Base-by-base conservation (phyloP, 2,329 filamentous ascomycete species). In the Fonsecaea monophora region DNA sequence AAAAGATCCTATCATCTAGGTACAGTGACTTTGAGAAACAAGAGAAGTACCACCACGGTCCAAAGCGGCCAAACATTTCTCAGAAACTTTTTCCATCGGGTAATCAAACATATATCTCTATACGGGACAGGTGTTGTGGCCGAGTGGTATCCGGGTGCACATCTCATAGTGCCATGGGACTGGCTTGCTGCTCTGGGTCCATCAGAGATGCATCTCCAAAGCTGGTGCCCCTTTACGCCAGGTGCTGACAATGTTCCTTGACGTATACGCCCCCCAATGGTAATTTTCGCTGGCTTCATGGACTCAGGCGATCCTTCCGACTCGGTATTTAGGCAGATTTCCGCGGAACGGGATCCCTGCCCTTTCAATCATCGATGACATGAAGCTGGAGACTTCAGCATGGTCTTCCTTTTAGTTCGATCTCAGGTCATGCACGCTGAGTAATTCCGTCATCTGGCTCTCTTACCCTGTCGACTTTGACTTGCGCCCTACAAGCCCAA, bases 401-500 rank as follows among this genome's bases (percentile, higher is more conserved):
- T 10, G 18, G 18, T 25, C 7, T n/a, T 25, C 15, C 5, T 45
- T 21, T 18, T 45, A 6, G 6, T 45, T 21, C 8, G 40, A 18
- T 10, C 10, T 45, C 40, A 18, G 5, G 2, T 7, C n/a, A 5
- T 25, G 21, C 45, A 10, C 4, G 45, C 1, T 12, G 18, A 25
- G 4, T 12, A 12, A 7, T 50, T 3, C 15, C 18, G 10, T 50
- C 18, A 50, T 10, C 18, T 50, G 18, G n/a, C 18, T 50, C 4
- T 12, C 5, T 50, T 5, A 25, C 18, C 13, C 18, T 12, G 18
- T 13, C 40, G 45, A 25, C 18, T 50, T 25, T 25, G 9, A 7
- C 4, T 4, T 12, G 21, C 21, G 18, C 12, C 45, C 45, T 50
- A 50, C 45, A 50, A 25, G 4, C 56, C 80, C 67, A 84, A 76